Conservation (phyloP, 768 basidiomycete species). For the Termitomyces sp. region DNA sequence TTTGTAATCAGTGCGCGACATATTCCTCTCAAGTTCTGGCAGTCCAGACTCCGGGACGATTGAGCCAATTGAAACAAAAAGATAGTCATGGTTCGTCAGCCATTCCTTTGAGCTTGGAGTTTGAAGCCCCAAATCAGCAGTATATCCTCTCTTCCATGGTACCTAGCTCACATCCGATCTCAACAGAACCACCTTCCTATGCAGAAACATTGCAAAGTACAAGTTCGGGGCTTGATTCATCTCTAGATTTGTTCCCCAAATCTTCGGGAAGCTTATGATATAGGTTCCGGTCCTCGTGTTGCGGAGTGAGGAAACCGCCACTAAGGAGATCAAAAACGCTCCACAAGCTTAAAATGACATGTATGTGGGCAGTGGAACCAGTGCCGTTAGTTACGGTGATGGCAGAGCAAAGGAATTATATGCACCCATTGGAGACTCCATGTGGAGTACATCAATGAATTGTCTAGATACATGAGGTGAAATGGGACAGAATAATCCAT, state of each 20-base stretch:
- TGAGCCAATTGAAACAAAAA: no score
- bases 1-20: no score
- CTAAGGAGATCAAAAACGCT: conserved; percentile 29
- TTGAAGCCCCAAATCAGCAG: not conserved
- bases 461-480: no score
- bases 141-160: not conserved
- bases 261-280: conserved; percentile 28
- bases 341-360: conserved; percentile 8
- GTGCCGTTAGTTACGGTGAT: not conserved
- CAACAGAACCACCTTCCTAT: conserved; percentile 32
- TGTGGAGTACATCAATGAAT: not conserved
- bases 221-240: conserved; percentile 38
- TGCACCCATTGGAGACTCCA: not conserved
- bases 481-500: no score
- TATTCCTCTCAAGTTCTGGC: no score
- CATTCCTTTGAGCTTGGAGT: no score
- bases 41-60: no score
- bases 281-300: conserved; percentile 31
- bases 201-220: conserved; percentile 27
- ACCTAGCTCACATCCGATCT: not conserved
- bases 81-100: no score
- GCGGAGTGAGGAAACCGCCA: conserved; percentile 31
- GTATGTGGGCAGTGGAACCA: not conserved
- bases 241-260: conserved; percentile 20
- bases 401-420: not conserved